Evolutionary conservation across 768 basidiomycete species (phyloP).

Genomic region (Rhodotorula sphaerocarpa): DNA sequence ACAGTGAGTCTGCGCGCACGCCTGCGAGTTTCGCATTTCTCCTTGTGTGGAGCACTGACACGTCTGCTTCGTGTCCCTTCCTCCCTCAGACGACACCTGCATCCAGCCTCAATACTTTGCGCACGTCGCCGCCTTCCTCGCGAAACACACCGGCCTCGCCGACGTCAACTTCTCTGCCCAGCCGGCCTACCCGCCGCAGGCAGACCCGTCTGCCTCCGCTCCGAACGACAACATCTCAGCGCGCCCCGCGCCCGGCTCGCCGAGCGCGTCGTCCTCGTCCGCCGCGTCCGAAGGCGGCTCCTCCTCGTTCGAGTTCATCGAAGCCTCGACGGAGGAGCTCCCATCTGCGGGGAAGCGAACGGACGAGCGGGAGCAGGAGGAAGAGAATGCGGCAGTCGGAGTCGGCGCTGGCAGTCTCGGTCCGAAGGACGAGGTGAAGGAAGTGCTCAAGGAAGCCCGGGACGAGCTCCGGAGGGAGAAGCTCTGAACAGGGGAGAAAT

Average conservation of each 20-base stretch:
- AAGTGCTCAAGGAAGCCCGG: conserved; percentile 7
- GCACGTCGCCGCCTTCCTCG: conserved; percentile 17
- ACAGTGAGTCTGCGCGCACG: conserved; percentile 38
- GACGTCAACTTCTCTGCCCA: not conserved
- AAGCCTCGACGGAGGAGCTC: not conserved
- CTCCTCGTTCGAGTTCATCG: conserved; percentile 15
- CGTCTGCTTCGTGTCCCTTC: not conserved
- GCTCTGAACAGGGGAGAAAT: not conserved
- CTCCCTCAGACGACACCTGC: conserved; percentile 45
- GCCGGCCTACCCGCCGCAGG: not conserved
- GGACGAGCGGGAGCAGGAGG: not conserved
- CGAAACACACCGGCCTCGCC: not conserved
- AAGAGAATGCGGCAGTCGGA: not conserved
- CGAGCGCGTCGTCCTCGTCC: not conserved
- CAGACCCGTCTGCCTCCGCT: not conserved
- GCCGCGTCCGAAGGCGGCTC: not conserved
- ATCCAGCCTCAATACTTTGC: conserved; percentile 43
- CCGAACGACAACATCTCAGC: not conserved
- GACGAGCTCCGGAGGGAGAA: not conserved
- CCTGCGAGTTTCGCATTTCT: not conserved
- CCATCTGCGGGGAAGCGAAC: not conserved
- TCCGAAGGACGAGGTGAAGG: conserved; percentile 9
- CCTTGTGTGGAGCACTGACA: not conserved
- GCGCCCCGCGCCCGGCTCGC: not conserved
- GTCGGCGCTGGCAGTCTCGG: not conserved